These are phyloP conservation scores for Saraca asoca DNA, from an alignment of 331 rosid genomes.

Conservation along the genomic window DNA sequence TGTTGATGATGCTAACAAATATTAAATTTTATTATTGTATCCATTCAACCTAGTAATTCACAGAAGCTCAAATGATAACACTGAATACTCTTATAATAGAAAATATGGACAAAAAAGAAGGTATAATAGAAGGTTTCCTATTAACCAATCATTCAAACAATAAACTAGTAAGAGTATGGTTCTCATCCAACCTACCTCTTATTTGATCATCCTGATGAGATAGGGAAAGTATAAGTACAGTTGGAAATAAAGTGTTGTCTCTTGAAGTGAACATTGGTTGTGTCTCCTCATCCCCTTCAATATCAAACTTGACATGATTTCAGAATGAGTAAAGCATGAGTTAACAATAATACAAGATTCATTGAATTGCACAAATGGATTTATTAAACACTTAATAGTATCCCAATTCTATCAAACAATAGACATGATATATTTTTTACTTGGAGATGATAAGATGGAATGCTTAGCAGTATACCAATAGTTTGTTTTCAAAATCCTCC, in stretches of 20 bases:
- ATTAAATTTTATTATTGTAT: too few species aligned
- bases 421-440: not conserved
- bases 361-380: not conserved
- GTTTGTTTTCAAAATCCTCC: not conserved
- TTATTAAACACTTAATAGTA: too few species aligned
- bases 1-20: too few species aligned
- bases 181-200: conserved; percentile 44
- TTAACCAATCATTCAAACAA: too few species aligned
- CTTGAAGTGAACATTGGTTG: conserved; percentile 48
- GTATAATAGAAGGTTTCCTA: conserved; percentile 8
- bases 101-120: conserved; percentile 24
- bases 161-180: not conserved
- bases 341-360: conserved; percentile 6
- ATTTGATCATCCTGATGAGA: conserved; percentile 47
- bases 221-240: conserved; percentile 50
- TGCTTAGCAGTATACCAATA: not conserved
- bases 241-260: conserved; percentile 48
- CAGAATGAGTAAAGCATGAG: conserved; percentile 5
- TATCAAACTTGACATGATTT: conserved; percentile 67
- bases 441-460: conserved; percentile 18
- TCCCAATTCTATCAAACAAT: not conserved
- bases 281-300: conserved; percentile 65
- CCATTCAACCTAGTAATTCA: too few species aligned
- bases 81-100: too few species aligned
- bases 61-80: too few species aligned